Evolutionary conservation across 306 rosid species (phyloP).

Genomic region (Dalbergia oliveri): DNA sequence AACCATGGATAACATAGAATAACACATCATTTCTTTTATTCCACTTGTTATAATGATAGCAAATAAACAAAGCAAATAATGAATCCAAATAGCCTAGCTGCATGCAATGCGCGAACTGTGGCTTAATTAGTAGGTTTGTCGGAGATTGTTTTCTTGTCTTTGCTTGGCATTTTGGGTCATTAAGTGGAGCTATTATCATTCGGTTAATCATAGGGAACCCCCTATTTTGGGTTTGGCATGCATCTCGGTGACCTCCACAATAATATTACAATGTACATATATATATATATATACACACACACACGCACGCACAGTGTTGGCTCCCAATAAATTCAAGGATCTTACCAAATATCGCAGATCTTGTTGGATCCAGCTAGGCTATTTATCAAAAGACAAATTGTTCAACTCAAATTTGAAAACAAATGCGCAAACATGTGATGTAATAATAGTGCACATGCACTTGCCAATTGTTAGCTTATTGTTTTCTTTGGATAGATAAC

Average conservation of each 20-base stretch:
- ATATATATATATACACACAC: neutral
- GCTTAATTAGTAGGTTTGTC: slow-evolving; percentile 34
- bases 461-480: slow-evolving; percentile 1
- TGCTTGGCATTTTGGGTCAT: slow-evolving; percentile 30
- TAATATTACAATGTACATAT: too few relatives aligned
- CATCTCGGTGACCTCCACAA: slow-evolving; percentile 38
- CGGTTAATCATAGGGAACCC: slow-evolving; percentile 40
- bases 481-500: neutral
- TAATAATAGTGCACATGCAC: slow-evolving; percentile 24
- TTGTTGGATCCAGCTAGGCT: slow-evolving; percentile 22
- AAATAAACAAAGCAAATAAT: slow-evolving; percentile 37
- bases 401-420: slow-evolving; percentile 23
- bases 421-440: slow-evolving; percentile 7
- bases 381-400: slow-evolving; percentile 13
- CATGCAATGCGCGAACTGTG: slow-evolving; percentile 38
- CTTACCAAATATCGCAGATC: neutral
- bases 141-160: slow-evolving; percentile 41
- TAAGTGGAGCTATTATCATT: slow-evolving; percentile 46
- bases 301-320: slow-evolving; percentile 1
- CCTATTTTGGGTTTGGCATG: slow-evolving; percentile 11
- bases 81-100: slow-evolving; percentile 27
- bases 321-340: slow-evolving; percentile 33
- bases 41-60: slow-evolving; percentile 36
- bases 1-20: too few relatives aligned
- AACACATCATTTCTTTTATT: too few relatives aligned